Evolutionary conservation across 2,329 filamentous ascomycete species (phyloP).

Genomic region (Aspergillus chevalieri): DNA sequence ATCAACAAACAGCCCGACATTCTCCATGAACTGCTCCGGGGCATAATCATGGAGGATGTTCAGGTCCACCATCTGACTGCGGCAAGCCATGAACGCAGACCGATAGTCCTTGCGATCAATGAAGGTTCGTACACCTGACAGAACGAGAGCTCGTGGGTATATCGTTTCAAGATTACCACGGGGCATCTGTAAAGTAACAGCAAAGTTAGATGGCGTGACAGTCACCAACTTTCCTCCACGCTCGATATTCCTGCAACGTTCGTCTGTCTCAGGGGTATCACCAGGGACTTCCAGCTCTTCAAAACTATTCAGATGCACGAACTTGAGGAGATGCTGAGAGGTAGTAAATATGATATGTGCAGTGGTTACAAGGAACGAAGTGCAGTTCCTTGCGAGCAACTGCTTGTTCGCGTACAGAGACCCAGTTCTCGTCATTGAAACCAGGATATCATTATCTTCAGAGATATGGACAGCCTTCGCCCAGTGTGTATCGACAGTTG

Average conservation of each 20-base stretch:
- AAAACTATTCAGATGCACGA: constrained; percentile 68
- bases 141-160: constrained; percentile 83
- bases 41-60: constrained; percentile 93
- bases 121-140: constrained; percentile 77
- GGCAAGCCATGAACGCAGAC: constrained; percentile 77
- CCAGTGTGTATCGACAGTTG: constrained; percentile 33
- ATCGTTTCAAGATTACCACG: constrained; percentile 94
- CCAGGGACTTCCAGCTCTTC: constrained; percentile 76
- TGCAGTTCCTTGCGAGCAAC: constrained; percentile 76
- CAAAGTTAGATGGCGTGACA: constrained; percentile 81
- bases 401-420: constrained; percentile 71
- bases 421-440: constrained; percentile 69
- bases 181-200: constrained; percentile 87
- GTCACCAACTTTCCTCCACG: constrained; percentile 81
- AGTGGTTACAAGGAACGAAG: constrained; percentile 76
- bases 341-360: constrained; percentile 89
- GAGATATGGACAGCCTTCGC: constrained; percentile 30
- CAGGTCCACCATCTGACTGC: constrained; percentile 93
- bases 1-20: constrained; percentile 69
- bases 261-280: constrained; percentile 86
- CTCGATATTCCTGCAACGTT: constrained; percentile 86
- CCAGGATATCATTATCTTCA: constrained; percentile 41
- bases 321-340: constrained; percentile 86
- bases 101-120: constrained; percentile 77
- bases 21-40: constrained; percentile 76